These are phyloP conservation scores for Picea sitchensis DNA, from an alignment of 75 land plant species.

Conservation along the genomic window DNA sequence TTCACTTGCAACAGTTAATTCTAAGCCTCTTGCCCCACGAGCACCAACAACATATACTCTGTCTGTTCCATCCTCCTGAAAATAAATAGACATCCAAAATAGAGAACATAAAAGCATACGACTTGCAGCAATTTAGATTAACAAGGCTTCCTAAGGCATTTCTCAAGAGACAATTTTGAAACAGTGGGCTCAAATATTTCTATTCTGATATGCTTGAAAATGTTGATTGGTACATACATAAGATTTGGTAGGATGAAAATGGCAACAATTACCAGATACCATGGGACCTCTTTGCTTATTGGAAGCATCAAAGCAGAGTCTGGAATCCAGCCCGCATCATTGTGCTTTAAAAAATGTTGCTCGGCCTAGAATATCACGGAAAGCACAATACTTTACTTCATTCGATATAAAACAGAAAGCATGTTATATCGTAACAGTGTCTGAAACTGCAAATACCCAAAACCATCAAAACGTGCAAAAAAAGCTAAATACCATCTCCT, in stretches of 20 bases:
- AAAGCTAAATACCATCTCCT: conserved; percentile 67
- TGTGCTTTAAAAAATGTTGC: conserved; percentile 96
- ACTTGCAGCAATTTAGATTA: not conserved
- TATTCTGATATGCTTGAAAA: conserved; percentile 1
- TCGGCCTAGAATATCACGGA: conserved; percentile 56
- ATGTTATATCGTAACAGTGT: not conserved
- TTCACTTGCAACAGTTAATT: conserved; percentile 89
- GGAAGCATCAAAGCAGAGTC: conserved; percentile 95
- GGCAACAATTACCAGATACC: conserved; percentile 68
- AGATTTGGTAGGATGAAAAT: not conserved
- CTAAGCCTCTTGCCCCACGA: conserved; percentile 77
- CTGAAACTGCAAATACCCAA: not conserved
- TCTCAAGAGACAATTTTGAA: not conserved
- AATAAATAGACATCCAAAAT: not conserved
- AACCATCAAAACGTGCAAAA: not conserved
- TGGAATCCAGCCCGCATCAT: conserved; percentile 98
- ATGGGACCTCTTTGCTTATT: conserved; percentile 93
- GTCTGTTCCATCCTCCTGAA: conserved; percentile 91
- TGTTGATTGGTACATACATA: not conserved
- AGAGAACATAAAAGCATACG: too few species aligned
- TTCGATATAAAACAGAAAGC: not conserved
- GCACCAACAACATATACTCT: conserved; percentile 89
- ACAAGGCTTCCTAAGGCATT: not conserved
- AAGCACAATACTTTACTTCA: not conserved
- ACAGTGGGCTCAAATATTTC: conserved; percentile 1